These are phyloP conservation scores for Paracamarosporium sp. DNA, from an alignment of 2,329 filamentous ascomycete genomes.

Conservation along the genomic window DNA sequence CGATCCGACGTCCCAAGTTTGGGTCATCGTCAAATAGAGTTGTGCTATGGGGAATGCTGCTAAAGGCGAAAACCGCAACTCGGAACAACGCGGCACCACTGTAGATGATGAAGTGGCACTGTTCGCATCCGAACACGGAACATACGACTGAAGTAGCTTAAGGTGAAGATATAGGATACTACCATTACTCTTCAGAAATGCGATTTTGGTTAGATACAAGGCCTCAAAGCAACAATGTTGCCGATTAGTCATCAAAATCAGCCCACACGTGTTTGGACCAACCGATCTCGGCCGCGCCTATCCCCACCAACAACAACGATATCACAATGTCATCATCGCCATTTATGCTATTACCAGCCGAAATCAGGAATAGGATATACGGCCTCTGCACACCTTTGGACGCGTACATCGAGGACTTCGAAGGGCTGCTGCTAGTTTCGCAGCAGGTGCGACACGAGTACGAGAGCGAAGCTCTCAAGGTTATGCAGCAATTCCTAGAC, in stretches of 20 bases:
- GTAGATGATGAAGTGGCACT: too few species aligned
- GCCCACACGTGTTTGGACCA: not conserved
- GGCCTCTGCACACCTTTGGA: slow-evolving; percentile 11
- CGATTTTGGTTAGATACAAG: too few species aligned
- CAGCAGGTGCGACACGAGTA: slow-evolving; percentile 9
- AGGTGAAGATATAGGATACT: too few species aligned
- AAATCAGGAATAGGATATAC: slow-evolving; percentile 11
- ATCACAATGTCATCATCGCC: not conserved
- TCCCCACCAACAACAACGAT: not conserved
- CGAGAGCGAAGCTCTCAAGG: slow-evolving; percentile 9
- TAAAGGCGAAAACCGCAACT: too few species aligned
- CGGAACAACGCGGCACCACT: too few species aligned
- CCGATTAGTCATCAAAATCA: not conserved
- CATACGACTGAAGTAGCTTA: too few species aligned
- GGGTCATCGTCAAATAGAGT: too few species aligned
- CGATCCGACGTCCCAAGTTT: too few species aligned
- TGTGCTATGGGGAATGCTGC: too few species aligned
- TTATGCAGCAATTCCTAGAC: not conserved
- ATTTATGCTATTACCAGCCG: slow-evolving; percentile 5
- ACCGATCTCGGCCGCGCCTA: not conserved
- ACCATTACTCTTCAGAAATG: too few species aligned
- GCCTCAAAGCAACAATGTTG: too few species aligned
- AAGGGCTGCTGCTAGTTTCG: slow-evolving; percentile 9
- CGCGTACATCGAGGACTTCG: slow-evolving; percentile 3
- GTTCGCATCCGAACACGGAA: too few species aligned